Evolutionary conservation across 192 early-diverging fungal genomes (phyloP).

Genomic region (Coemansia sp.): DNA sequence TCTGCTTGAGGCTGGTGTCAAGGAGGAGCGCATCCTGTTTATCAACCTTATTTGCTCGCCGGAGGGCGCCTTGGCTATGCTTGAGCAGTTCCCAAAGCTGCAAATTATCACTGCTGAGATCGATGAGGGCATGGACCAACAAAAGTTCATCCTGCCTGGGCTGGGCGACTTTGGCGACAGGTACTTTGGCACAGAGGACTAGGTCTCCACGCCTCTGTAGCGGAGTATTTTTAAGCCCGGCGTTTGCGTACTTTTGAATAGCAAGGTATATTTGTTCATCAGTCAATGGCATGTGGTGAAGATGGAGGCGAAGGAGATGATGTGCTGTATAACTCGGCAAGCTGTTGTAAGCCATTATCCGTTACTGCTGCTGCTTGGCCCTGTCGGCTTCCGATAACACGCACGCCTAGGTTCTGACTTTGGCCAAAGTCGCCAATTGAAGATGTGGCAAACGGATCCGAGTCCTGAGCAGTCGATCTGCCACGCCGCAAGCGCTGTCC

Average conservation of each 20-base stretch:
- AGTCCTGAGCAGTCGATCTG: background rate
- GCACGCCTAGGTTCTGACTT: conserved; percentile 3
- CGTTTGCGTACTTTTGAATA: background rate
- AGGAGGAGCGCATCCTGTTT: conserved; percentile 84
- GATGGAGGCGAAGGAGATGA: no score
- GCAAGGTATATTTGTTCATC: no score
- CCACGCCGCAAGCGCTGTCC: conserved; percentile 10
- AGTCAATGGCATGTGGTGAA: no score
- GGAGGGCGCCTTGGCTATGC: conserved; percentile 76
- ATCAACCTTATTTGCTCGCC: conserved; percentile 87
- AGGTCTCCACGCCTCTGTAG: background rate
- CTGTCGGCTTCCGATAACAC: background rate
- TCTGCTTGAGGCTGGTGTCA: conserved; percentile 77
- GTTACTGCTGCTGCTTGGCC: background rate
- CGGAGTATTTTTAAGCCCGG: background rate
- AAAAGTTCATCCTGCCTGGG: conserved; percentile 88
- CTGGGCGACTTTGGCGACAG: conserved; percentile 91
- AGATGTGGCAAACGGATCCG: conserved; percentile 28
- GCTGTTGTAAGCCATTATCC: no score
- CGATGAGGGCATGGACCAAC: conserved; percentile 76
- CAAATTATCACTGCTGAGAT: conserved; percentile 87
- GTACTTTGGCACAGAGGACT: conserved; percentile 78
- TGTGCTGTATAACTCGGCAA: no score
- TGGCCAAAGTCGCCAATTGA: conserved; percentile 5
- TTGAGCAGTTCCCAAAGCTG: conserved; percentile 68